Evolutionary conservation across 2,329 filamentous ascomycete genomes (phyloP), one percentile per base, ranked within the genome.

Genomic region (Fusarium subglutinans): DNA sequence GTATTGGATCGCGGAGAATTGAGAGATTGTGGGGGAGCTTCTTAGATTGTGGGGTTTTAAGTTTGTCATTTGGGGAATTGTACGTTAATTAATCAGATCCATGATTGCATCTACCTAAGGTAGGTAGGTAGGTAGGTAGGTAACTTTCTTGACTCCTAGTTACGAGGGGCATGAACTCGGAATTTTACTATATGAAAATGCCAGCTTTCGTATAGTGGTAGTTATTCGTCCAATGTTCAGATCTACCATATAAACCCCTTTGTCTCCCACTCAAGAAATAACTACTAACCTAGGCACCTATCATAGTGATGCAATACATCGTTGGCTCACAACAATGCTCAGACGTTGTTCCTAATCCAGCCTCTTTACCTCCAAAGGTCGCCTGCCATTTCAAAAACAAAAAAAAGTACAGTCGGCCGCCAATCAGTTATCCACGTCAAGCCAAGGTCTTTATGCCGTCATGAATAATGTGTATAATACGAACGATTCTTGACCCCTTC

Each of bases 1-100:
- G 67, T 69, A 54, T 70, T 70, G 65, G 72, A 76, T 74, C 62
- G 56, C 57, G 71, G 74, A 63, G 64, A 59, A 74, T 37, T 41
- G 40, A 35, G 50, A 68, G 63, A 53, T 59, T 54, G 63, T 48
- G 70, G 72, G 72, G 72, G 57, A 67, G 50, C 43, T 66, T 62
- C 26, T 38, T 30, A 20, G 37, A 38, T 68, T 69, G 72, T 77
- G 76, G 75, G 73, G 75, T 54, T 62, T 47, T 59, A 26, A 38
- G 56, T 37, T 45, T 62, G 30, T 15, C 37, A 38, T 68, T 68
- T 44, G 66, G 65, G 55, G 44, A 54, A 38, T 66, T 45, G 33
- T 8, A 35, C 33, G 15, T 14, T 35, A 35, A 35, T 15, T 35
- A 35, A 35, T 35, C 33, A 35, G 33, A 53, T 51, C 30, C 30